Conservation (phyloP, 768 basidiomycete genomes). For the Lentinula boryana region DNA sequence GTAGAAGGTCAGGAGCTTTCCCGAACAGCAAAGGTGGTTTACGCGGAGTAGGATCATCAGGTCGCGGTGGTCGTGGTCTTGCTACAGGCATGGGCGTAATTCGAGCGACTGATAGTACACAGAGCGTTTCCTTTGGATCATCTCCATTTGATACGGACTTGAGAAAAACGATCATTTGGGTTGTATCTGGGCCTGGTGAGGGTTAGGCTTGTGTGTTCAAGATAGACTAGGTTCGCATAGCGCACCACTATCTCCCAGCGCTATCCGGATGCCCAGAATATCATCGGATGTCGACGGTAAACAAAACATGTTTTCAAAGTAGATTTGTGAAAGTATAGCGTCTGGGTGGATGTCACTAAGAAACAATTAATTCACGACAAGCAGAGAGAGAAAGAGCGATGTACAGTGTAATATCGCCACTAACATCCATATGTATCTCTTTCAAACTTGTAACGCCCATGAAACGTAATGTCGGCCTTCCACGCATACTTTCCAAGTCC, state of each 20-base stretch:
- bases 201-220: background rate
- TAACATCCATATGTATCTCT: slow-evolving; percentile 57
- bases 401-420: slow-evolving; percentile 43
- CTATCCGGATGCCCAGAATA: slow-evolving; percentile 57
- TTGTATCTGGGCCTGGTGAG: slow-evolving; percentile 60
- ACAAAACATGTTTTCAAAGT: slow-evolving; percentile 70
- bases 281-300: slow-evolving; percentile 33
- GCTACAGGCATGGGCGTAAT: slow-evolving; percentile 38
- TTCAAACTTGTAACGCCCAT: slow-evolving; percentile 45
- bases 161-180: slow-evolving; percentile 53
- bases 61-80: slow-evolving; percentile 43
- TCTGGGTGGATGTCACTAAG: slow-evolving; percentile 65
- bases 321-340: slow-evolving; percentile 54
- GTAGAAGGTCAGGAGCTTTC: background rate
- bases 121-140: slow-evolving; percentile 28
- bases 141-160: slow-evolving; percentile 13
- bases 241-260: slow-evolving; percentile 64
- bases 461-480: slow-evolving; percentile 56
- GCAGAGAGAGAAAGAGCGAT: slow-evolving; percentile 22
- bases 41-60: slow-evolving; percentile 77
- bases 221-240: slow-evolving; percentile 4
- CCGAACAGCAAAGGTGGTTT: slow-evolving; percentile 44
- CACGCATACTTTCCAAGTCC: slow-evolving; percentile 77
- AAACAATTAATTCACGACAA: background rate
- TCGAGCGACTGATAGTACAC: slow-evolving; percentile 46